Conservation (phyloP, 192 early-diverging fungal genomes). For the Thoreauomyces humboldtii region DNA sequence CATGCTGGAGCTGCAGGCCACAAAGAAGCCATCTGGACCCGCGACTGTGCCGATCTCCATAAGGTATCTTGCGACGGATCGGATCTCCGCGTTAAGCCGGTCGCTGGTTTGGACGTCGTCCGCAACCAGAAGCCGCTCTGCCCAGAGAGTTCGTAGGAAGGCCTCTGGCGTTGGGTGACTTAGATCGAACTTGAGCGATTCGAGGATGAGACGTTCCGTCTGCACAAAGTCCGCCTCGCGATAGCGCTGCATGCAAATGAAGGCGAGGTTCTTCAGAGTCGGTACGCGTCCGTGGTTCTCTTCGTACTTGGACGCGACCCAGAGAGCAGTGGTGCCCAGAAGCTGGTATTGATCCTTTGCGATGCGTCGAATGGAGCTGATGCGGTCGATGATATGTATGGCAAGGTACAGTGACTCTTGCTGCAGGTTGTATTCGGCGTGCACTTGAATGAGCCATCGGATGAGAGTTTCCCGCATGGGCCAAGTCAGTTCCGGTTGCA, state of each 20-base stretch:
- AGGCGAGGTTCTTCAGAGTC: conserved; percentile 41
- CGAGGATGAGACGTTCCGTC: conserved; percentile 51
- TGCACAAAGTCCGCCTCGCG: conserved; percentile 38
- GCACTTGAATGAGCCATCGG: conserved; percentile 55
- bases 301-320: conserved; percentile 60
- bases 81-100: background rate
- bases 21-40: conserved; percentile 34
- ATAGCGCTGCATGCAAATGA: conserved; percentile 43
- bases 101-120: conserved; percentile 17
- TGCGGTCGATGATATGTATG: conserved; percentile 56
- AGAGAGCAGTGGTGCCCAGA: conserved; percentile 54
- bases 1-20: conserved; percentile 38
- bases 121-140: conserved; percentile 4
- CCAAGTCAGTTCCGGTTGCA: conserved; percentile 51
- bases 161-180: conserved; percentile 48
- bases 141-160: conserved; percentile 39
- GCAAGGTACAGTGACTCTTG: conserved; percentile 57
- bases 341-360: conserved; percentile 44
- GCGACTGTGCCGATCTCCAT: conserved; percentile 46
- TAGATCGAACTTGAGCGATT: conserved; percentile 43
- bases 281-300: conserved; percentile 63
- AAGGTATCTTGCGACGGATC: conserved; percentile 48
- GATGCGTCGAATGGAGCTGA: conserved; percentile 37
- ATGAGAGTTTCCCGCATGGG: conserved; percentile 48
- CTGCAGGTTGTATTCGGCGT: conserved; percentile 48